Base-by-base conservation (phyloP, 352 stramenopile genomes). In the Pythium brassicae region DNA sequence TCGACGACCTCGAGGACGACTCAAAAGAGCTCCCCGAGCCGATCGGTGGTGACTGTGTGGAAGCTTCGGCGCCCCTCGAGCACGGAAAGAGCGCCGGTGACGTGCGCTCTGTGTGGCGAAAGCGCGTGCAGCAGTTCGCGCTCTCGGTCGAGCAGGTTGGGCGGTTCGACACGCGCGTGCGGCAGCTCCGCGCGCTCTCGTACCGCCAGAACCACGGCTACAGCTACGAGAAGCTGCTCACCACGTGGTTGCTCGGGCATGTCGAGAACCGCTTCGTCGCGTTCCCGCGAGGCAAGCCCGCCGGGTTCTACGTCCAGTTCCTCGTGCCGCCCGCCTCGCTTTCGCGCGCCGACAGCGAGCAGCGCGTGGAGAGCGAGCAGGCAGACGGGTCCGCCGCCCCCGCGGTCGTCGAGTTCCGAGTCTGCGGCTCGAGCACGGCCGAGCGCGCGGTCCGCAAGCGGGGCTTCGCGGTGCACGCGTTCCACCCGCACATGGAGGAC, bases 301-400 rank as follows among this genome's bases (percentile, higher is more conserved):
- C 65, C 0, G 79, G 79, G 1, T 68, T 73, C 42, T 89, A 86
- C 65, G 39, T 89, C 29, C 79, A 89, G 55, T 72, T 89, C 39
- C 59, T 85, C n/a, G 53, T 87, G 0, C 70, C 74, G n/a, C 42
- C 25, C 45, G 57, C 46, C 7, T 51, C 37, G 2, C 49, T 59
- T 5, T 35, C 47, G 3, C 47, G 32, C 19, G 45, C 34, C 17
- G 56, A 58, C n/a, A 54, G 23, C 23, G 52, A 49, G 29, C 56
- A 72, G 11, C 56, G 50, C 19, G 49, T 43, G n/a, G 42, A 45
- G 8, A 44, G 29, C 5, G 54, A 73, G n/a, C 37, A 65, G 12
- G 40, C 52, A 0, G 23, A 39, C 5, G 35, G 14, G 7, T 23
- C 53, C 19, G 23, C 34, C 12, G 42, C 10, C 15, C 50, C 34